phyloP scores from a whole-genome alignment of 441 rosid species.

The Adansonia madagascariensis region DNA sequence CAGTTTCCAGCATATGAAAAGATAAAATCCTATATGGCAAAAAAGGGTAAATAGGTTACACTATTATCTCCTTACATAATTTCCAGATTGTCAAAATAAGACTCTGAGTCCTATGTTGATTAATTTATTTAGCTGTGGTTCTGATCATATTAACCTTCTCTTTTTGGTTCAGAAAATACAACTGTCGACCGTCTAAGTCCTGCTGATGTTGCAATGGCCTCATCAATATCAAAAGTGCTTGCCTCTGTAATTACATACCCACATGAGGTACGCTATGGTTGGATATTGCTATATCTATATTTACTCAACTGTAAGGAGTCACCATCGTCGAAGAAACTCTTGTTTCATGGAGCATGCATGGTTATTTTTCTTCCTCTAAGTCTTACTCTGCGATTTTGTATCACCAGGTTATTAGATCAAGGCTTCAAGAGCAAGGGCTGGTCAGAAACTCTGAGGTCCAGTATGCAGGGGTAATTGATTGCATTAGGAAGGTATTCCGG shows the following conservation, averaged over 20 bases:
- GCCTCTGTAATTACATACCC: constrained; percentile 90
- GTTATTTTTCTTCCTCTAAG: constrained; percentile 4
- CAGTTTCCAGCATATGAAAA: constrained; percentile 94
- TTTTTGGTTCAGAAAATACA: constrained; percentile 53
- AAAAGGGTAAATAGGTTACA: constrained; percentile 52
- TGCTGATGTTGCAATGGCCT: constrained; percentile 71
- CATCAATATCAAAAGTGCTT: constrained; percentile 73
- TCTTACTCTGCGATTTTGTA: constrained; percentile 17
- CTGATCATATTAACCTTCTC: constrained; percentile 36
- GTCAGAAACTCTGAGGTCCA: constrained; percentile 48
- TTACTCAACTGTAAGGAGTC: background rate
- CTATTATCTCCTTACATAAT: constrained; percentile 6
- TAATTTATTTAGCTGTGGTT: constrained; percentile 12
- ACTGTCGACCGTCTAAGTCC: constrained; percentile 61
- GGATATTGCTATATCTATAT: background rate
- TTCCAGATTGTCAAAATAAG: background rate
- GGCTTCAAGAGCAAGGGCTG: constrained; percentile 97
- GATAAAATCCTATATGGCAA: constrained; percentile 78
- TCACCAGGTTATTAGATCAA: constrained; percentile 87
- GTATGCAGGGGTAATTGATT: constrained; percentile 74
- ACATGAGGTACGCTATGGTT: constrained; percentile 63
- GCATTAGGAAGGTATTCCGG: constrained; percentile 68
- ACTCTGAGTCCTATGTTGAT: background rate
- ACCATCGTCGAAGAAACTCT: background rate
- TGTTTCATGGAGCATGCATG: constrained; percentile 15